Evolutionary conservation across 805 yeast species (phyloP).

Genomic region (Candida jianshihensis): DNA sequence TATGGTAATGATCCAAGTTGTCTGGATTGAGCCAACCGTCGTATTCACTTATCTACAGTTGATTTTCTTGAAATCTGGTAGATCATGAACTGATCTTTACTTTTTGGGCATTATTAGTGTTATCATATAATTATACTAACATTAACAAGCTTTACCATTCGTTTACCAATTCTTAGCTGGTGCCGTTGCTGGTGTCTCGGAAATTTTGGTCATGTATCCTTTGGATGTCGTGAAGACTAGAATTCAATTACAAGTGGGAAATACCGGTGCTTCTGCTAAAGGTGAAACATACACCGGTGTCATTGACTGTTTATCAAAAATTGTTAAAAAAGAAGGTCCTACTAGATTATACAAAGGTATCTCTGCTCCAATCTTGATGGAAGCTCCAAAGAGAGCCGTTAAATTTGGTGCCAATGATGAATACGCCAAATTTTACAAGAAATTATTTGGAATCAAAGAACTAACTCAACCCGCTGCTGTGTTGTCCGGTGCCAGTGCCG

Average conservation of each 20-base stretch:
- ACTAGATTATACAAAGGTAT: slow-evolving; percentile 87
- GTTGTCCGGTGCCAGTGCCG: slow-evolving; percentile 96
- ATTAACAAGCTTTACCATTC: slow-evolving; percentile 87
- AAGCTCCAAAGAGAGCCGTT: slow-evolving; percentile 98
- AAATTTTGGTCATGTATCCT: slow-evolving; percentile 92
- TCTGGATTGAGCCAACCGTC: too few species aligned
- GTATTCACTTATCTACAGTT: too few species aligned
- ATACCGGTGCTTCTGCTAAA: slow-evolving; percentile 25
- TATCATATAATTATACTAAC: too few species aligned
- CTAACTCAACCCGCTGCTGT: slow-evolving; percentile 81
- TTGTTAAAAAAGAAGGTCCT: slow-evolving; percentile 80
- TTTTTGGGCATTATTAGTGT: too few species aligned
- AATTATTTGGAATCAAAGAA: slow-evolving; percentile 56
- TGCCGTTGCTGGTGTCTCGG: slow-evolving; percentile 96
- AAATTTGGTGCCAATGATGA: slow-evolving; percentile 98
- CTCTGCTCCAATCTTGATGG: slow-evolving; percentile 95
- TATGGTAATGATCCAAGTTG: background rate
- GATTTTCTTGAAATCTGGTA: too few species aligned
- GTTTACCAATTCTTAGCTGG: slow-evolving; percentile 87
- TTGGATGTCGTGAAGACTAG: slow-evolving; percentile 95
- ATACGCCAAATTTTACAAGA: slow-evolving; percentile 81
- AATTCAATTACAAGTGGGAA: slow-evolving; percentile 73
- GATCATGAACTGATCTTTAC: too few species aligned
- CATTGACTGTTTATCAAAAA: slow-evolving; percentile 75
- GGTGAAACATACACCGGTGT: slow-evolving; percentile 60